Evolutionary conservation across 306 rosid species (phyloP).

Genomic region (Mucuna pruriens): DNA sequence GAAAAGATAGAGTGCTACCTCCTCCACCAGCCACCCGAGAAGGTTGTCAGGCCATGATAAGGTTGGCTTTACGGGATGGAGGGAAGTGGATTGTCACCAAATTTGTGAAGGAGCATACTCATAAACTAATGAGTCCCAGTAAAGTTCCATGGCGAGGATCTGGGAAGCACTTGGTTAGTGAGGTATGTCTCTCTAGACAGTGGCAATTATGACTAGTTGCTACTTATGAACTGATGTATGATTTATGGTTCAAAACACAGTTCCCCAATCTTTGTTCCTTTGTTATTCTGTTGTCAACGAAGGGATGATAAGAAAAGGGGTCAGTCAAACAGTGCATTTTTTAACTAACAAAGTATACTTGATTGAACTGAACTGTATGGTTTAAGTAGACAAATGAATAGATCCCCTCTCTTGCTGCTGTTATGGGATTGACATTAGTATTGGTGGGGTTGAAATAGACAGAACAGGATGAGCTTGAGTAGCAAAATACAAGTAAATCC

Average conservation of each 20-base stretch:
- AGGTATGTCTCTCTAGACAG: conserved; percentile 54
- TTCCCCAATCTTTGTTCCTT: not conserved
- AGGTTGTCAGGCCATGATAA: conserved; percentile 84
- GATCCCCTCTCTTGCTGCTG: not conserved
- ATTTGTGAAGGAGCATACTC: conserved; percentile 73
- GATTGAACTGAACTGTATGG: not conserved
- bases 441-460: not conserved
- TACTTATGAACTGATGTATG: conserved; percentile 2
- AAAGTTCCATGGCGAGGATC: conserved; percentile 79
- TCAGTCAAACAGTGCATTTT: not conserved
- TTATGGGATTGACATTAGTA: not conserved
- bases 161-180: conserved; percentile 68
- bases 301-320: not conserved
- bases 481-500: not conserved
- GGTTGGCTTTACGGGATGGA: conserved; percentile 68
- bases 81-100: conserved; percentile 77
- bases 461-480: not conserved
- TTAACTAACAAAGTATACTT: not conserved
- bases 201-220: not conserved
- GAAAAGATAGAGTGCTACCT: conserved; percentile 81
- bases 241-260: not conserved
- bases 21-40: conserved; percentile 75
- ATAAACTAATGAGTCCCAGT: conserved; percentile 70
- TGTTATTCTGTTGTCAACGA: conserved; percentile 15
- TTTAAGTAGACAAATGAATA: not conserved